Evolutionary conservation across 768 basidiomycete species (phyloP), one percentile per base, ranked within the genome.

Genomic region (Termitomyces sp.): DNA sequence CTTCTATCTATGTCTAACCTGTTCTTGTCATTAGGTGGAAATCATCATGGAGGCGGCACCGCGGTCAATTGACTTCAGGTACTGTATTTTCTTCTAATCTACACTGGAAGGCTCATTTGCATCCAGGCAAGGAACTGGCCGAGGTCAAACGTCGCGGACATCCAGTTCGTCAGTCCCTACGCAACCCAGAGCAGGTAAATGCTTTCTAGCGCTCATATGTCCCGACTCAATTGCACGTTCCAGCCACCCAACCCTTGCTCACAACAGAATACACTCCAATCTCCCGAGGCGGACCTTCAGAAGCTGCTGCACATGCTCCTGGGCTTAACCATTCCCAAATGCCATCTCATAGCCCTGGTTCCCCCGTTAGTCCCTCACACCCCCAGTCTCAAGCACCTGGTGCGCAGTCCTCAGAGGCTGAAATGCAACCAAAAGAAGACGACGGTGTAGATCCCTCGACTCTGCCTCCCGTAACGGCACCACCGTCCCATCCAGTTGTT

Each of bases 201-300:
- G 2, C 33, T 31, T 48, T 48, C 41, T 7, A 48, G 39, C 5
- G 36, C 15, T 20, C 44, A 20, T n/a, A 30, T 16, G 7, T 15
- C 44, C 22, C 48, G 3, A 62, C 57, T 55, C 34, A 64, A 39
- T 20, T 30, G 11, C 20, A 33, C 37, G 41, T 20, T 48, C 59
- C 73, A 75, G 78, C 75, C 22, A 75, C 73, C 27, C 80, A 80
- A 55, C 80, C 86, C 11, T 81, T 88, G 58, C 73, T 91, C 48
- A 91, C 91, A 27, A 93, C 90, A 6, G 89, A 93, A 73, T 92
- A 93, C 68, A 92, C 88, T 6, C 86, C 87, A 11, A 83, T 87
- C 39, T 82, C 86, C 61, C 77, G 89, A 56, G 84, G 81, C 9
- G 79, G 75, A n/a, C 77, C 76, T 36, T 66, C 70, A 16, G 62